phyloP scores from a whole-genome alignment of 2,329 filamentous ascomycete genomes.

The Tolypocladium guangdongense region DNA sequence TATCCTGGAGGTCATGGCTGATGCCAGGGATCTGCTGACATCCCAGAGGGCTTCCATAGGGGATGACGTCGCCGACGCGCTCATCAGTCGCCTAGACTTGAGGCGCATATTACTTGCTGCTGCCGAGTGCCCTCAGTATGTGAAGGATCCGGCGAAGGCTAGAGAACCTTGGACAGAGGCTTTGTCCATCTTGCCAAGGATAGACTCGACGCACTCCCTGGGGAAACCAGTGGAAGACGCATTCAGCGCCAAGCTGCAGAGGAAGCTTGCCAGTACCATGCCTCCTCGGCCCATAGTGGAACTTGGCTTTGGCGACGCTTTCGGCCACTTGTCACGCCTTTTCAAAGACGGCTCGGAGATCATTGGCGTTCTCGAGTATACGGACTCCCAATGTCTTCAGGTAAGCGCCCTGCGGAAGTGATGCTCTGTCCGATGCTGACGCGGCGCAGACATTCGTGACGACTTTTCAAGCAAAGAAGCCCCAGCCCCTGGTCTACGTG shows the following conservation, averaged over 20 bases:
- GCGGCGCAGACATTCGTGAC: constrained; percentile 54
- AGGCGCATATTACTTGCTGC: constrained; percentile 51
- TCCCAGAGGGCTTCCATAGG: constrained; percentile 26
- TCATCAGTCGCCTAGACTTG: constrained; percentile 55
- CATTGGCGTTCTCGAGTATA: constrained; percentile 55
- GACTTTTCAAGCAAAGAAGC: constrained; percentile 66
- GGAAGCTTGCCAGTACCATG: constrained; percentile 86
- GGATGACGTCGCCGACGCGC: constrained; percentile 37
- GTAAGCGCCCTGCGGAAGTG: constrained; percentile 30
- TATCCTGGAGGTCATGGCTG: constrained; percentile 43
- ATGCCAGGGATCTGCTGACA: constrained; percentile 42
- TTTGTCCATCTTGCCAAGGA: constrained; percentile 35
- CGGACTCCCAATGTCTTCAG: constrained; percentile 57
- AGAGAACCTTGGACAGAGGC: constrained; percentile 42
- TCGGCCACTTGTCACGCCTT: constrained; percentile 56
- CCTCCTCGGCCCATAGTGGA: constrained; percentile 84
- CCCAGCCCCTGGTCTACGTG: constrained; percentile 74
- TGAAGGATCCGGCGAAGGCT: constrained; percentile 33
- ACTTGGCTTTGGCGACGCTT: constrained; percentile 60
- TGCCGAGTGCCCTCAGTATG: constrained; percentile 35
- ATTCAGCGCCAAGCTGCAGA: constrained; percentile 83
- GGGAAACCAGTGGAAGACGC: constrained; percentile 60
- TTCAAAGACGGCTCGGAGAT: constrained; percentile 63
- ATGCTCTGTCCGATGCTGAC: background rate
- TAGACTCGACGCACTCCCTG: constrained; percentile 50